Evolutionary conservation across 2,329 filamentous ascomycete species (phyloP), one percentile per base, ranked within the genome.

Genomic region (Cladobotryum protrusum): DNA sequence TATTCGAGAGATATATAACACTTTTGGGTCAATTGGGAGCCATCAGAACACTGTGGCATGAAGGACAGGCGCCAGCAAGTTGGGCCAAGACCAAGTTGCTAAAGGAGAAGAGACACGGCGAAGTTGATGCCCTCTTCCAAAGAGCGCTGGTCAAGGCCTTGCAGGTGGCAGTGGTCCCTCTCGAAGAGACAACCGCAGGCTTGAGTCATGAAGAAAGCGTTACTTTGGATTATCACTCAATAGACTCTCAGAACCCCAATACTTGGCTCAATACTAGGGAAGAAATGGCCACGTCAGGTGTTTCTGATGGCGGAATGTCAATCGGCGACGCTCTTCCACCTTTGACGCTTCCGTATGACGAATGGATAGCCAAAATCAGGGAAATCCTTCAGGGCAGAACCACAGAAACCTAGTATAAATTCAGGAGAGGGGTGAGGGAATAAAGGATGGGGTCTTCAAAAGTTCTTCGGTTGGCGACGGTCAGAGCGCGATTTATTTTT

Each of bases 21-120:
- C 52, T 65, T 5, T 53, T 69, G 15, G 63, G 63, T 5, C 57
- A 59, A 13, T 56, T 69, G 8, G 65, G 66, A 7, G 63, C 64
- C 5, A 50, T 58, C 8, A 54, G 63, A 35, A 65, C 60, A 20
- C 52, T 69, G 13, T 60, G 60, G 59, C 62, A 61, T 43, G 65
- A 67, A 55, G 61, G 61, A 58, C 60, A 50, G 29, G 45, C 50
- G 17, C 55, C 56, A 12, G 48, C 43, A 5, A 42, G 32, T 4
- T 17, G 39, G 15, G 42, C 43, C 9, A 32, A 24, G 19, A 40
- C 29, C 11, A 41, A 18, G 8, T 15, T 46, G 24, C 15, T 29
- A 39, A 24, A 37, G 41, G 6, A 32, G 12, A 24, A 34, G 12
- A 14, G 13, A 43, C 5, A 11, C 13, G 50, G 48, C 14, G 36